phyloP scores from a whole-genome alignment of 768 basidiomycete genomes.

The Pleurotus ostreatus region DNA sequence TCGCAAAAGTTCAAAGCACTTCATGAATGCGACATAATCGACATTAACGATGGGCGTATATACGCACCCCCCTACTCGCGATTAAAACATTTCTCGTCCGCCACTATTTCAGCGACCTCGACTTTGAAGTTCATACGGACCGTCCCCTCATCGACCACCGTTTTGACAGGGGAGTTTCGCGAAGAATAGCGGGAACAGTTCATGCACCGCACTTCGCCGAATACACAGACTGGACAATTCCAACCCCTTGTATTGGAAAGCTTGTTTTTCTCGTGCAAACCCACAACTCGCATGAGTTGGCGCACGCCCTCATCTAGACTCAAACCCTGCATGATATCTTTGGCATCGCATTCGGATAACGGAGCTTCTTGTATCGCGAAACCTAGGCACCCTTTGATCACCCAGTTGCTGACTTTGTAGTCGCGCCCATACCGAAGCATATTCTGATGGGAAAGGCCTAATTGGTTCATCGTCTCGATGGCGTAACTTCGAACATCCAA shows the following conservation, averaged over 20 bases:
- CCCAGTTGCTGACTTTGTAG: neutral
- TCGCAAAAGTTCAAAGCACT: too few species aligned
- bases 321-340: neutral
- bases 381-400: neutral
- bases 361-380: neutral
- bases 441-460: neutral
- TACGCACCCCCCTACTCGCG: too few species aligned
- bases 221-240: too few species aligned
- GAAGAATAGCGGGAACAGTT: too few species aligned
- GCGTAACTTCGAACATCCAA: conserved; percentile 3
- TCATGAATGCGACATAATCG: too few species aligned
- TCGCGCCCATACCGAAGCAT: neutral
- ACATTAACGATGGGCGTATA: too few species aligned
- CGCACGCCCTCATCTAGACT: neutral
- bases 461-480: neutral
- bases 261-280: neutral
- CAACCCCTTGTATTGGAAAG: too few species aligned
- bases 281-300: neutral
- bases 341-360: neutral
- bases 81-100: neutral
- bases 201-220: too few species aligned
- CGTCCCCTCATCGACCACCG: neutral
- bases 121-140: neutral
- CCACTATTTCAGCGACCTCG: neutral
- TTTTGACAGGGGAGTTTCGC: too few species aligned